Conservation (phyloP, 441 rosid species). For the Biscutella laevigata region DNA sequence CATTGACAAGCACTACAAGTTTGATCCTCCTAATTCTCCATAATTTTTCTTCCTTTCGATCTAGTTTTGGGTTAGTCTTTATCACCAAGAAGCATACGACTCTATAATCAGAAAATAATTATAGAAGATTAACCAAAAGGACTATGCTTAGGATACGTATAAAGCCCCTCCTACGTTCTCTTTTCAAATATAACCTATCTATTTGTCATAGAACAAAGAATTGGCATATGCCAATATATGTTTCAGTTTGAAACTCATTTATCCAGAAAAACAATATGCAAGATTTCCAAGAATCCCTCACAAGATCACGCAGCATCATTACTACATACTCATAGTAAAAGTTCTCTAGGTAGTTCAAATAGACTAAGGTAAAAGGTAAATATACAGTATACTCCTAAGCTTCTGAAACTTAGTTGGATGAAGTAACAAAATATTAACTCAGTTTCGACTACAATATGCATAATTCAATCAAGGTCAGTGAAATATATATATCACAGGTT, state of each 20-base stretch:
- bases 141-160: conserved; percentile 6
- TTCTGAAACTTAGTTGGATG: conserved; percentile 2
- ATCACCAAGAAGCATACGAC: conserved; percentile 20
- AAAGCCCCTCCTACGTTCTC: conserved; percentile 17
- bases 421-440: not conserved
- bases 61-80: conserved; percentile 23
- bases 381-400: not conserved
- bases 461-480: not conserved
- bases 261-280: not conserved
- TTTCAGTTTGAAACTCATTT: not conserved
- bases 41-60: not conserved
- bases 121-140: not conserved
- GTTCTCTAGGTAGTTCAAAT: conserved; percentile 14
- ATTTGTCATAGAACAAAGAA: conserved; percentile 1
- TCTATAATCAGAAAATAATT: conserved; percentile 14
- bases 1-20: conserved; percentile 82
- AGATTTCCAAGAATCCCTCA: not conserved
- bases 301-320: not conserved
- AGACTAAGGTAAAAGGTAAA: conserved; percentile 7
- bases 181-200: conserved; percentile 8
- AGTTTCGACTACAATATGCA: not conserved
- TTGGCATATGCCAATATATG: not conserved
- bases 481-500: not conserved
- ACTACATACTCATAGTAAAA: not conserved
- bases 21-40: conserved; percentile 47